Base-by-base conservation (phyloP, 2,329 filamentous ascomycete genomes). In the Thielaviopsis cerberus region DNA sequence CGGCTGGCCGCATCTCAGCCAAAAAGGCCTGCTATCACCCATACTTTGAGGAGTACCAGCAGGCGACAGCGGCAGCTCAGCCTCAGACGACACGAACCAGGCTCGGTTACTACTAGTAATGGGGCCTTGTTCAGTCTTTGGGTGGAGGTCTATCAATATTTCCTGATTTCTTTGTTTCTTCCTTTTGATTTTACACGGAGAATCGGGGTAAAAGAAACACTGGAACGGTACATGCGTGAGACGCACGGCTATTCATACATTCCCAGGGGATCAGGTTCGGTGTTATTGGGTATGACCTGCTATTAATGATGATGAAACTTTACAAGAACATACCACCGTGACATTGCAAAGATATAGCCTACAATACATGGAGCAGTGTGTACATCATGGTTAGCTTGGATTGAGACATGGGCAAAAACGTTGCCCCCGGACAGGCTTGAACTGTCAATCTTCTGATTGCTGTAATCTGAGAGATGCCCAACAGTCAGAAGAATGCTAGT, bases 1-100 rank as follows among this genome's bases (percentile, higher is more conserved):
- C 89, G 1, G 87, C 88, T 23, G 82, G 83, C 57, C 85, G 89
- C 63, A 87, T 95, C 64, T 94, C 87, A 6, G 89, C 90, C 56
- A 95, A 95, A 75, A 85, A 88, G 68, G 83, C 88, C 13, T 87
- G 86, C 67, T 76, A 82, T 64, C 89, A 95, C 68, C 83, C 86
- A 8, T 95, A 94, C 73, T 94, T 95, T 62, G 72, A 75, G 59
- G 69, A 61, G 24, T 58, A 58, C 50, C 59, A 61, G 27, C 45
- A 57, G 22, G 56, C 59, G 11, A 37, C 37, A n/a, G 50, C 41
- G 17, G n/a, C 27, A 10, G 22, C 45, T 37, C 53, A 55, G 34
- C 53, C 25, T 24, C 53, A 34, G 8, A 23, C 41, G 23, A 26
- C 53, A 37, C 53, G 53, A 37, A 27, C 37, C 15, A 34, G 53